Conservation (phyloP, 805 yeast genomes). For the Dipodascus albidus region DNA sequence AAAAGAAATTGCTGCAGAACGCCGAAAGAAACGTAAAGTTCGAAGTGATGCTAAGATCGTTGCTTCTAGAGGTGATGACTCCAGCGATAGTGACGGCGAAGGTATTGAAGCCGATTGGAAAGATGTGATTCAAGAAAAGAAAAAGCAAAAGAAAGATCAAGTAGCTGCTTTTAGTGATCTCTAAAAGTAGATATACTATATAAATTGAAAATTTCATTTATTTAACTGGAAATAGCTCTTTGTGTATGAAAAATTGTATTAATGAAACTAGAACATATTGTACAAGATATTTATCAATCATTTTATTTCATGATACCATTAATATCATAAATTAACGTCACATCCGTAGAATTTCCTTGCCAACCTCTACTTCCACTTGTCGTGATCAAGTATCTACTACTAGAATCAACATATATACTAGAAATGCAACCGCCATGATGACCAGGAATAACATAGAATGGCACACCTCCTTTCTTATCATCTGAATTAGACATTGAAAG, state of each 20-base stretch:
- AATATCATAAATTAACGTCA: constrained; percentile 73
- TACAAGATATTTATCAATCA: too few relatives aligned
- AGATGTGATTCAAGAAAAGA: constrained; percentile 55
- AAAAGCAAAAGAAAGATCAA: constrained; percentile 37
- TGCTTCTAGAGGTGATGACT: constrained; percentile 32
- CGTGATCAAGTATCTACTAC: constrained; percentile 77
- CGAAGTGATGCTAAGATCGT: constrained; percentile 45
- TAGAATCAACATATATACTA: constrained; percentile 69
- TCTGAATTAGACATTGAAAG: constrained; percentile 37
- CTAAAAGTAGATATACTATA: too few relatives aligned
- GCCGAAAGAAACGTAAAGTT: constrained; percentile 59
- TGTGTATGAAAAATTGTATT: too few relatives aligned
- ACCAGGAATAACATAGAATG: constrained; percentile 88
- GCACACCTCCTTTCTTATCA: constrained; percentile 30
- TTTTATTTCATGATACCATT: constrained; percentile 4
- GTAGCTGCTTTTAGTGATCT: constrained; percentile 19
- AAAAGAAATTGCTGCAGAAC: constrained; percentile 47
- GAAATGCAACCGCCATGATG: constrained; percentile 90
- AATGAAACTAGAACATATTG: too few relatives aligned
- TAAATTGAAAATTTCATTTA: too few relatives aligned
- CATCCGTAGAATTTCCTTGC: constrained; percentile 74
- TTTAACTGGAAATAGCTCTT: too few relatives aligned
- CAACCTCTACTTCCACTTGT: constrained; percentile 95
- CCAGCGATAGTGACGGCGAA: constrained; percentile 25
- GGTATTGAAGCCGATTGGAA: constrained; percentile 71